phyloP scores from a whole-genome alignment of 2,329 filamentous ascomycete species.

The Emydomyces testavorans region DNA sequence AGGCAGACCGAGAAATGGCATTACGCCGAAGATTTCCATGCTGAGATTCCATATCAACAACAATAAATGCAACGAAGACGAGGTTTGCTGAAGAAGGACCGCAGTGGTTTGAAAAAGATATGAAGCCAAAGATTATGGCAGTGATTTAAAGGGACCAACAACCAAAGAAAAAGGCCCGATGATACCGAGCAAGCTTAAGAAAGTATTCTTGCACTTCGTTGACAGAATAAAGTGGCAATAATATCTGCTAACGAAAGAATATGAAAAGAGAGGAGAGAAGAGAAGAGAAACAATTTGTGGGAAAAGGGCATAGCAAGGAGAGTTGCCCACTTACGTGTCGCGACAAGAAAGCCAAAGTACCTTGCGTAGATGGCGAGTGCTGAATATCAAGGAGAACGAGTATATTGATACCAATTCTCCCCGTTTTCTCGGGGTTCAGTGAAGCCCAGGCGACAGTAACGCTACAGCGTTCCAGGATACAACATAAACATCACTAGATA shows the following conservation, averaged over 20 bases:
- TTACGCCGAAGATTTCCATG: constrained; percentile 9
- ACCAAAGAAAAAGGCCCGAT: neutral
- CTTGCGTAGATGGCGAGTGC: neutral
- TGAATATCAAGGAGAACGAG: neutral
- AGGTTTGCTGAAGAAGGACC: neutral
- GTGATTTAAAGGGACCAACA: neutral
- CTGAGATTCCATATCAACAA: constrained; percentile 10
- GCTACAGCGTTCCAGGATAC: neutral
- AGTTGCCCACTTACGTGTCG: constrained; percentile 9
- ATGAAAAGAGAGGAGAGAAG: neutral
- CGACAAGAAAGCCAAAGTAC: constrained; percentile 4
- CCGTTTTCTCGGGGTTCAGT: neutral
- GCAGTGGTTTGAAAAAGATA: neutral
- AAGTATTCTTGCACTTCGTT: neutral
- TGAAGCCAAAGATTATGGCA: neutral
- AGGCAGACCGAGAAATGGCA: constrained; percentile 16
- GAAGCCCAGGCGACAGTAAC: neutral
- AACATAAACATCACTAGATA: neutral
- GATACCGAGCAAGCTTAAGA: neutral
- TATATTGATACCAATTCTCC: neutral
- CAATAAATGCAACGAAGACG: neutral
- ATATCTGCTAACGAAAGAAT: neutral
- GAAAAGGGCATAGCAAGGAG: constrained; percentile 2
- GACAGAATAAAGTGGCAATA: neutral
- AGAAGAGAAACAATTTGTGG: neutral